Evolutionary conservation across 306 rosid genomes (phyloP), one percentile per base, ranked within the genome.

Genomic region (Datisca glomerata): DNA sequence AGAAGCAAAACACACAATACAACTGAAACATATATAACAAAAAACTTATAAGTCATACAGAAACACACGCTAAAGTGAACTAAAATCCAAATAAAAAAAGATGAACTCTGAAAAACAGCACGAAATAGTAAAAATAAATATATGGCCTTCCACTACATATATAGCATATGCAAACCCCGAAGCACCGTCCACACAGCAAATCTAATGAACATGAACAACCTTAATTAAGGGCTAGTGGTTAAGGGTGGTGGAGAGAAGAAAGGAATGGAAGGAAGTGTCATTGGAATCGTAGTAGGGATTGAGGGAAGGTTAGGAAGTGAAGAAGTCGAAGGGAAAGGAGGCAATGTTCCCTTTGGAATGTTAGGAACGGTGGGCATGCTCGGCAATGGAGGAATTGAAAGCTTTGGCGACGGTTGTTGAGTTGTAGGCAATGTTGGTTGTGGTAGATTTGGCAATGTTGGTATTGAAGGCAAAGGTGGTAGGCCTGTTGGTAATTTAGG

Each of bases 201-300:
- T n/a, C n/a, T n/a, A n/a, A n/a, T n/a, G n/a, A n/a, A n/a, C n/a
- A 40, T 28, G 17, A 27, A 27, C 21, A 51, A 29, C 4, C 48
- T 52, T 39, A n/a, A n/a, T n/a, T n/a, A 52, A 52, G 58, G 58
- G 47, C 47, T 22, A 20, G 58, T 12, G 43, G 47, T 40, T 40
- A 39, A 44, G 18, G 48, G 58, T 40, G 58, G 58, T 25, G 58
- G 58, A 52, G 57, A 18, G 24, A 40, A n/a, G 39, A 40, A 52
- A 2, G 58, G 48, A 20, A 52, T 17, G 2, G 38, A 51, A 0
- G 58, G 58, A 41, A 52, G 8, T 24, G 47, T 11, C 9, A 24
- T 8, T 10, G 47, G 39, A 23, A 37, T 51, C n/a, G n/a, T n/a
- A n/a, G n/a, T n/a, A n/a, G n/a, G n/a, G n/a, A n/a, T n/a, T 20